These are phyloP conservation scores for Myriosclerotinia duriaeana DNA, from an alignment of 2,329 filamentous ascomycete genomes.

Conservation along the genomic window DNA sequence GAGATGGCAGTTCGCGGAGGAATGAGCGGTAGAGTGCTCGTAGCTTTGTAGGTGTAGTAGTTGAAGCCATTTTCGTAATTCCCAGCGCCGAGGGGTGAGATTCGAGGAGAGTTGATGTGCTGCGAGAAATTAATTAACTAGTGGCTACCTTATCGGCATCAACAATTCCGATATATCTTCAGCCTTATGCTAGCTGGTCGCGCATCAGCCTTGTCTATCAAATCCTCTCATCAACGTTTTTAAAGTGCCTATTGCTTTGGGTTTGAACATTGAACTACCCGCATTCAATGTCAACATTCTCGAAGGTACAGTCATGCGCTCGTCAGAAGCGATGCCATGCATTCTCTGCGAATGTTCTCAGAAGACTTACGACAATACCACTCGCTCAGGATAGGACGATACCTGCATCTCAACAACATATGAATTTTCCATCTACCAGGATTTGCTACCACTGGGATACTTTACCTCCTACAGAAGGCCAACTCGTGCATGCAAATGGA, in stretches of 20 bases:
- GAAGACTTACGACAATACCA: slow-evolving; percentile 15
- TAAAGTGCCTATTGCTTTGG: background rate
- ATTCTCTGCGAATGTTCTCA: slow-evolving; percentile 4
- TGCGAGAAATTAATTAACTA: background rate
- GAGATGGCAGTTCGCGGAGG: slow-evolving; percentile 83
- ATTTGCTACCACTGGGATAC: slow-evolving; percentile 54
- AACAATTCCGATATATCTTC: slow-evolving; percentile 15
- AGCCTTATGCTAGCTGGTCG: background rate
- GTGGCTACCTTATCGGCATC: slow-evolving; percentile 3
- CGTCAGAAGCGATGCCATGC: background rate
- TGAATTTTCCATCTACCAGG: slow-evolving; percentile 24
- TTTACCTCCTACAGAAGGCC: slow-evolving; percentile 43
- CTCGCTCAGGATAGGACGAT: background rate
- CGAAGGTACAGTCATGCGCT: slow-evolving; percentile 24
- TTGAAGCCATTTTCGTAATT: slow-evolving; percentile 27
- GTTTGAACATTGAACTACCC: background rate
- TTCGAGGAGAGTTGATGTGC: slow-evolving; percentile 3
- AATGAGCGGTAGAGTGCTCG: slow-evolving; percentile 84
- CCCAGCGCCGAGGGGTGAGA: slow-evolving; percentile 3
- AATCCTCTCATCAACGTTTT: background rate
- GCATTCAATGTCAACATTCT: slow-evolving; percentile 22
- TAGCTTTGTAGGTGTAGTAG: slow-evolving; percentile 50
- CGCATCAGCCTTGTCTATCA: slow-evolving; percentile 6
- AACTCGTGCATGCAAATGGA: slow-evolving; percentile 47
- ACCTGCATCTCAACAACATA: slow-evolving; percentile 9